Conservation (phyloP, 2,329 filamentous ascomycete genomes). For the Cryphonectria nitschkei region DNA sequence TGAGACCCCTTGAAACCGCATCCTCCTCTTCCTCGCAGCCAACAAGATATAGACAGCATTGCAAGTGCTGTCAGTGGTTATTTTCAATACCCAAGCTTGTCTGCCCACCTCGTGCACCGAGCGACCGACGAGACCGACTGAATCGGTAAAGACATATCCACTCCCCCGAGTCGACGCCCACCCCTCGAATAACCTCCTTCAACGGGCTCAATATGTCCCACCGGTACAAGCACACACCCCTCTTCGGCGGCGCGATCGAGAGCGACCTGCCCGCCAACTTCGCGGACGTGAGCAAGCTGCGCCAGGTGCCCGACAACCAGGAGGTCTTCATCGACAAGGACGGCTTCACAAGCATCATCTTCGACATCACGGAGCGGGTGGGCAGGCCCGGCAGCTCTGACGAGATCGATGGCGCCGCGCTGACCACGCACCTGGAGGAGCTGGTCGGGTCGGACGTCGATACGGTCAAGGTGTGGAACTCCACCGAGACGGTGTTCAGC, state of each 20-base stretch:
- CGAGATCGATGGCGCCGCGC: slow-evolving; percentile 70
- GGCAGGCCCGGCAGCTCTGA: slow-evolving; percentile 55
- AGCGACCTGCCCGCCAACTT: slow-evolving; percentile 70
- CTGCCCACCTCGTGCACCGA: not conserved
- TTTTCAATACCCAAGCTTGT: not conserved
- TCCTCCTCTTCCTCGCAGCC: not conserved
- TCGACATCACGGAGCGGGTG: slow-evolving; percentile 88
- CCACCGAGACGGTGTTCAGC: slow-evolving; percentile 62
- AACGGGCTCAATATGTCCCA: slow-evolving; percentile 47
- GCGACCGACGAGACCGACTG: not conserved
- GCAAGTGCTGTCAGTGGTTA: not conserved
- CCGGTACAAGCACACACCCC: slow-evolving; percentile 57
- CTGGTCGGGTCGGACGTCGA: slow-evolving; percentile 68
- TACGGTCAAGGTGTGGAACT: slow-evolving; percentile 68
- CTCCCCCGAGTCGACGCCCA: not conserved
- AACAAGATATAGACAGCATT: not conserved
- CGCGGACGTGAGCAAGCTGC: slow-evolving; percentile 73
- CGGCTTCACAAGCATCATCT: slow-evolving; percentile 84
- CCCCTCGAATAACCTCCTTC: not conserved
- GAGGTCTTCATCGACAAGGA: slow-evolving; percentile 87
- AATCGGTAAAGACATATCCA: not conserved
- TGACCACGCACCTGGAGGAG: slow-evolving; percentile 71
- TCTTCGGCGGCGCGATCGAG: slow-evolving; percentile 75
- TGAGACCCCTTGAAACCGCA: slow-evolving; percentile 3
- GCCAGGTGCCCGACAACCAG: slow-evolving; percentile 83